Evolutionary conservation across 2,329 filamentous ascomycete species (phyloP).

Genomic region (Neodidymelliopsis sp.): DNA sequence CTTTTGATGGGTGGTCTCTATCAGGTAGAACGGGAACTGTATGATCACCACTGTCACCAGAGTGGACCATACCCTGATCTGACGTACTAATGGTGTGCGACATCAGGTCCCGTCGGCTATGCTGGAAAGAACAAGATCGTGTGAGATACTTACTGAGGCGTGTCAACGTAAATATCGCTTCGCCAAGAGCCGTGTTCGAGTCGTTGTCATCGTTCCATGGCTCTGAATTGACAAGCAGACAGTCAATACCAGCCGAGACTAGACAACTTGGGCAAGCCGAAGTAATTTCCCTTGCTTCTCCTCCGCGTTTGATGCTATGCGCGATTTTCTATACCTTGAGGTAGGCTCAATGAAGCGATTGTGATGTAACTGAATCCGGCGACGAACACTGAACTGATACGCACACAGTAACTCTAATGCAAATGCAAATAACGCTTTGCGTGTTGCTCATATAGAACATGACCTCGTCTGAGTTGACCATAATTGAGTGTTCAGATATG

Average conservation of each 20-base stretch:
- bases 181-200: neutral
- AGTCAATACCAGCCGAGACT: neutral
- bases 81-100: no score
- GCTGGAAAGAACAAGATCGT: no score
- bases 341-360: neutral
- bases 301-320: conserved; percentile 5
- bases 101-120: no score
- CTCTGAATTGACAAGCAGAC: neutral
- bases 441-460: neutral
- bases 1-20: neutral
- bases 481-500: neutral
- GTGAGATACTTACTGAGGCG: neutral
- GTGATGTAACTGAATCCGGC: neutral
- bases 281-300: neutral
- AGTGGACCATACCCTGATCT: no score
- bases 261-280: conserved; percentile 10
- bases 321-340: conserved; percentile 8
- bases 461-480: neutral
- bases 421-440: neutral
- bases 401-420: neutral
- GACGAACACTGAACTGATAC: neutral
- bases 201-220: neutral
- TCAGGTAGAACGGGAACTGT: neutral
- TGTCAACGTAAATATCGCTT: neutral
- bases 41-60: neutral